phyloP scores from a whole-genome alignment of 176 grass and related monocot genomes.

The Themeda triandra region DNA sequence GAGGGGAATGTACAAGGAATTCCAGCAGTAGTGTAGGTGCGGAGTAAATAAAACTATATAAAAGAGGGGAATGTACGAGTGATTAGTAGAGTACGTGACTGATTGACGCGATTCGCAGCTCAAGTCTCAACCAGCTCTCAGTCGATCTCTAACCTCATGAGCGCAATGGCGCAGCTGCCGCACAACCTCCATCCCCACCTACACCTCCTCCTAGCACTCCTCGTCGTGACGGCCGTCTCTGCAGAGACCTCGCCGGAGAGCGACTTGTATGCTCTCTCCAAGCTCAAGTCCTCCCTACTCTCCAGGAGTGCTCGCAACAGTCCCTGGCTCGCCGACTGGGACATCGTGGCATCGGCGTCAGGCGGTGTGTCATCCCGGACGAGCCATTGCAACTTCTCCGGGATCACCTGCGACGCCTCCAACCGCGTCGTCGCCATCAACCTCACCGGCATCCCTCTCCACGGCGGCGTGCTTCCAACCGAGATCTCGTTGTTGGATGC shows the following conservation, averaged over 20 bases:
- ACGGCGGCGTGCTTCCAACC: constrained; percentile 17
- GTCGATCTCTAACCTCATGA: not conserved
- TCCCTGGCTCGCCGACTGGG: constrained; percentile 56
- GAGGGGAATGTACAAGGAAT: not conserved
- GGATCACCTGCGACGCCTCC: constrained; percentile 47
- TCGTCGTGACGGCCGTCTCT: not conserved
- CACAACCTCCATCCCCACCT: not conserved
- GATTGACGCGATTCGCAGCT: not conserved
- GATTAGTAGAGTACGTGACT: not conserved
- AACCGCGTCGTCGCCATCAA: constrained; percentile 47
- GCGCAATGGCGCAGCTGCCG: not conserved
- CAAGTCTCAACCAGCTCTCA: not conserved
- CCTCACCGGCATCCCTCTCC: constrained; percentile 47
- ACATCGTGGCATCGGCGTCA: not conserved
- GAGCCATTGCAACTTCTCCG: constrained; percentile 43
- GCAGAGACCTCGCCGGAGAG: constrained; percentile 23
- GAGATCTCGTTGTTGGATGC: constrained; percentile 44
- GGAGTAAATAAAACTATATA: not conserved
- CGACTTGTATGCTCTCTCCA: constrained; percentile 43
- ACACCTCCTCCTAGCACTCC: not conserved
- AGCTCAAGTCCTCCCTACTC: constrained; percentile 48
- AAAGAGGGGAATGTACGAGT: not conserved
- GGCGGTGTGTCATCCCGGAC: not conserved
- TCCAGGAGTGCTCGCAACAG: not conserved
- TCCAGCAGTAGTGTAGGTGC: not conserved